Evolutionary conservation across 495 filamentous ascomycete genomes (phyloP), one percentile per base, ranked within the genome.

Genomic region (Tetracladium setigerum): DNA sequence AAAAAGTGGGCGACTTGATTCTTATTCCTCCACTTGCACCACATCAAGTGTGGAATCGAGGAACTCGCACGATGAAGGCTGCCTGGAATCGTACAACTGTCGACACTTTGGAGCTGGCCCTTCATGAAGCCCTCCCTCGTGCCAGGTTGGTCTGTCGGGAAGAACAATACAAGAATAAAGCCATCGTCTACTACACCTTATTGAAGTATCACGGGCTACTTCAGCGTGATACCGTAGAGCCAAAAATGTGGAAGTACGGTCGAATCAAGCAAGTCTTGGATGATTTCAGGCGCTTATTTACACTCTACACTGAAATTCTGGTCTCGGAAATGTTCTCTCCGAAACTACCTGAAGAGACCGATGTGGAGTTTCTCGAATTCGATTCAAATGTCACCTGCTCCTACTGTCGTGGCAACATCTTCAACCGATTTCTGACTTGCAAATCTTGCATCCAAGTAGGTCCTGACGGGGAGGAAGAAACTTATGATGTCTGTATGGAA

Each of bases 81-180:
- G 92, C 92, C 5, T 98, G 92, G 92, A 98, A 98, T 63, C 73
- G 92, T n/a, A 95, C 86, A 0, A 97, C 90, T 0, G 86, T 86
- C 4, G 87, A 96, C 51, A 95, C 92, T 0, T 69, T 98, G 0
- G 81, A 88, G 41, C 67, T 92, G 65, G 91, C 91, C 0, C 64
- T 98, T 18, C 72, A 78, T 41, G 91, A 95, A 66, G 87, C 90
- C 0, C 69, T 98, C 3, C 88, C 88, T 1, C 84, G 87, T 48
- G 86, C 91, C 4, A 75, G 89, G 17, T 77, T 95, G 57, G 89
- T 97, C 24, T 96, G 92, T 60, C 88, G 92, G n/a, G 92, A 98
- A 52, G 92, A 98, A 57, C 88, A 95, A 61, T 98, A 98, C 71
- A 98, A 97, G 62, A 95, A 91, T 68, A 95, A 95, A 58, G 86